Base-by-base conservation (phyloP, 2,329 filamentous ascomycete species). In the Colletotrichum sp. region DNA sequence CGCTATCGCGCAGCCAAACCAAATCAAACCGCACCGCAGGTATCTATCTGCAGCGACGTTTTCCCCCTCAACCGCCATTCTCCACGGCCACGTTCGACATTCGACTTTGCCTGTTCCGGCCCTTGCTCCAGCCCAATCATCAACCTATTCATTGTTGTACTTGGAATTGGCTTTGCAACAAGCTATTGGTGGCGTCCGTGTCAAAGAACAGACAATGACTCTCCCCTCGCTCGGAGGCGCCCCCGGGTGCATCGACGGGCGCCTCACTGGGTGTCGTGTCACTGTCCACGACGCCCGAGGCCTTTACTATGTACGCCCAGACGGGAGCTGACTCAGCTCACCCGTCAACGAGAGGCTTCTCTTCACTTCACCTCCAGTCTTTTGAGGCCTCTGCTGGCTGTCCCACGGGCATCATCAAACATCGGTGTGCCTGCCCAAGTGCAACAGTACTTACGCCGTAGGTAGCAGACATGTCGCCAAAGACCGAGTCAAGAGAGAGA, bases 61-160 rank as follows among this genome's bases (percentile, higher is more conserved):
- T 36, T 7, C 16, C 16, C 21, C 49, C 26, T 32, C 71, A 24
- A 26, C 32, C 34, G 15, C 34, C 52, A 32, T 12, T 63, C 52
- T 57, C 65, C 57, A 73, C 71, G 44, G 5, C 66, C 66, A 63
- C 71, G 55, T 69, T 69, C 64, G 24, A 49, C 70, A 39, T 69
- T 69, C 52, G 24, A 49, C 70, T n/a, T 6, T 62, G 62, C 66
- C 66, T 28, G 32, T 69, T 52, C 66, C 63, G 70, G 70, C 10
- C 10, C 7, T 6, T 64, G 7, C 5, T 32, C 55, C n/a, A 26
- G 16, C 70, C 62, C 15, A 52, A 32, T 24, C 28, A 32, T 63
- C 32, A 7, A 30, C 18, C 59, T 36, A 13, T 63, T 36, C 57
- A 30, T 69, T 69, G 49, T 39, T 16, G 44, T 6, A 4, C 32